Evolutionary conservation across 2,329 filamentous ascomycete species (phyloP).

Genomic region (Neonectria punicea): DNA sequence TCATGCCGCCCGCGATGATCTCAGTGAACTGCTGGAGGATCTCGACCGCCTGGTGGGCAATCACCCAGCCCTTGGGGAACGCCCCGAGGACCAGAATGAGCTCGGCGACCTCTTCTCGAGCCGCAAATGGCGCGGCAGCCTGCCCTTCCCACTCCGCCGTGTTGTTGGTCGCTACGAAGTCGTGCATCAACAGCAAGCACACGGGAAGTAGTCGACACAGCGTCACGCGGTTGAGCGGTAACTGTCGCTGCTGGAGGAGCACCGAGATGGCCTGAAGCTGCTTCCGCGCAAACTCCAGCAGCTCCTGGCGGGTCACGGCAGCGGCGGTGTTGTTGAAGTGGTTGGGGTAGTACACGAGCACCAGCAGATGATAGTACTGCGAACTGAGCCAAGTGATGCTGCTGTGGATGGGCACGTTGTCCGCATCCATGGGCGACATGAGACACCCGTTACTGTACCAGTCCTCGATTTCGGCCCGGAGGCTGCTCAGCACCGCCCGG

Average conservation of each 20-base stretch:
- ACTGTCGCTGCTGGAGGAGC: constrained; percentile 54
- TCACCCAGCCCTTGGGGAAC: constrained; percentile 50
- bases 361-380: constrained; percentile 56
- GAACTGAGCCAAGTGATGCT: constrained; percentile 56
- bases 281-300: constrained; percentile 53
- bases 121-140: constrained; percentile 39
- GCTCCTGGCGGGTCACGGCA: constrained; percentile 45
- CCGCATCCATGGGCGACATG: constrained; percentile 53
- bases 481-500: constrained; percentile 45
- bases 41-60: constrained; percentile 48
- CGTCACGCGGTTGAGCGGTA: constrained; percentile 56
- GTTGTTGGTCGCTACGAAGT: constrained; percentile 32
- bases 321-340: constrained; percentile 51
- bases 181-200: constrained; percentile 51
- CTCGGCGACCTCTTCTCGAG: constrained; percentile 49
- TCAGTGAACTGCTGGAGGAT: constrained; percentile 47
- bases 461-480: constrained; percentile 57
- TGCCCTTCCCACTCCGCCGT: constrained; percentile 28
- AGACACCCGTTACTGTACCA: constrained; percentile 60
- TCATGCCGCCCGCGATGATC: constrained; percentile 31
- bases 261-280: constrained; percentile 55
- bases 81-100: constrained; percentile 51
- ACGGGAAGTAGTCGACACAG: constrained; percentile 53
- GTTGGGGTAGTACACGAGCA: constrained; percentile 56
- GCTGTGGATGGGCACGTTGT: constrained; percentile 57